Percentiles rank a stretch among this genome's conserved stretches.
phyloP scores from a whole-genome alignment of 768 basidiomycete genomes.

The Coprinopsis marcescibilis region DNA sequence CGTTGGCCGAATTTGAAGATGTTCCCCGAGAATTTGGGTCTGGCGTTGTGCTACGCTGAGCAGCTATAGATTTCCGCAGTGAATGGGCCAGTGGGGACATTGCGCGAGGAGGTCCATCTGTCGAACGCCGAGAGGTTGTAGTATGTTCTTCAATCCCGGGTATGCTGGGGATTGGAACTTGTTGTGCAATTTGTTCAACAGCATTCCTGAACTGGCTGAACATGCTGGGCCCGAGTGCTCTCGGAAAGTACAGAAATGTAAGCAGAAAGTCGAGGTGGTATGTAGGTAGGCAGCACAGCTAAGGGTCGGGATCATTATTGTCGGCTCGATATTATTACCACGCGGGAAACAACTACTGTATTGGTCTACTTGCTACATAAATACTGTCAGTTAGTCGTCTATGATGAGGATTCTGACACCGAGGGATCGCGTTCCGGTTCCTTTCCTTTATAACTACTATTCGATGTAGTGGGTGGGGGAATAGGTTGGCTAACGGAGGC shows the following conservation, averaged over 20 bases:
- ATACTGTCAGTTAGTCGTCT: background rate
- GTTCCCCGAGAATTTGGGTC: conserved; percentile 13
- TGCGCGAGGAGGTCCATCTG: conserved; percentile 16
- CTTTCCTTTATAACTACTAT: conserved; percentile 53
- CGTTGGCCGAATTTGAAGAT: conserved; percentile 11
- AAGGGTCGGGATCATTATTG: background rate
- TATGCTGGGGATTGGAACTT: conserved; percentile 11
- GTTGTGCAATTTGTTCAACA: conserved; percentile 63
- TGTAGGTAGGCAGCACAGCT: too few species aligned
- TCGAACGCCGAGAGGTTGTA: conserved; percentile 16
- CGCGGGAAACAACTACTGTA: background rate
- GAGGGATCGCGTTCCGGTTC: conserved; percentile 34
- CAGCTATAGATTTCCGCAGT: conserved; percentile 56
- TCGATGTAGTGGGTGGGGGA: conserved; percentile 4
- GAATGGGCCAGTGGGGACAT: conserved; percentile 42
- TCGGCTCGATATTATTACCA: background rate
- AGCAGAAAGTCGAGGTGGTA: background rate
- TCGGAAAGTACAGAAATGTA: background rate
- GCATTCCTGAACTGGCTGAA: conserved; percentile 71
- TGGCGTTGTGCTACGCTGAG: conserved; percentile 45
- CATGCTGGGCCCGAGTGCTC: conserved; percentile 43
- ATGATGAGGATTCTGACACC: conserved; percentile 1
- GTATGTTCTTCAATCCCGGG: conserved; percentile 19
- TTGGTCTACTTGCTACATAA: background rate
- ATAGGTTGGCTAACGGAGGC: too few species aligned